These are phyloP conservation scores for Phlebiopsis gigantea DNA, from an alignment of 768 basidiomycete species.

Conservation along the genomic window DNA sequence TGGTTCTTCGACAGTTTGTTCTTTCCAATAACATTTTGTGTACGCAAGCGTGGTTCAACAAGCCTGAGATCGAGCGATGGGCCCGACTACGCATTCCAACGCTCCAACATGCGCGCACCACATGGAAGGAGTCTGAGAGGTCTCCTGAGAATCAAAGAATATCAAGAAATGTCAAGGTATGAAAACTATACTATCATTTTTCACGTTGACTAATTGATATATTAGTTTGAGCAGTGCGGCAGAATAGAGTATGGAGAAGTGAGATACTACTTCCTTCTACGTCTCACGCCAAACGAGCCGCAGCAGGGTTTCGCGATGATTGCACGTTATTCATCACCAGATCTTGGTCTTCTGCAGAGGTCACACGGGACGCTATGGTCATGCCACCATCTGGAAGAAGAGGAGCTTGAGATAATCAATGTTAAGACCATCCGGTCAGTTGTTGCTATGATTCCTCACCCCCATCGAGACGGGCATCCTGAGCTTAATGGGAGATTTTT, in stretches of 20 bases:
- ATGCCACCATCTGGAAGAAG: slow-evolving; percentile 8
- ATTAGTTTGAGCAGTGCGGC: background rate
- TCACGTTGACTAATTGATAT: background rate
- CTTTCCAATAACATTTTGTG: background rate
- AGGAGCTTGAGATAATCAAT: slow-evolving; percentile 4
- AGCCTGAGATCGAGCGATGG: slow-evolving; percentile 21
- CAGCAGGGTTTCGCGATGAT: slow-evolving; percentile 9
- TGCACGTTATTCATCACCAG: slow-evolving; percentile 9
- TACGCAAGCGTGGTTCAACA: background rate
- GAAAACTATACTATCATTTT: background rate
- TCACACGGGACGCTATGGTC: slow-evolving; percentile 8
- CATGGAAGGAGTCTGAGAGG: slow-evolving; percentile 25
- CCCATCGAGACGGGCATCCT: background rate
- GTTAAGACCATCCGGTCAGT: slow-evolving; percentile 3
- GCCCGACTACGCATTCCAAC: slow-evolving; percentile 31
- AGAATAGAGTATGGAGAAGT: slow-evolving; percentile 4
- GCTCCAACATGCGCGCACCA: slow-evolving; percentile 31
- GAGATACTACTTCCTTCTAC: slow-evolving; percentile 7
- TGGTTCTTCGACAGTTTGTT: background rate
- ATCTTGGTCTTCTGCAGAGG: slow-evolving; percentile 2
- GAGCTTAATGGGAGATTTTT: background rate
- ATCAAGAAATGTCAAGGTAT: slow-evolving; percentile 31
- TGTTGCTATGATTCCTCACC: slow-evolving; percentile 10
- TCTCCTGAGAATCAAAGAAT: slow-evolving; percentile 20
- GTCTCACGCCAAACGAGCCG: background rate